These are phyloP conservation scores for Magnolia kwangsiensis DNA, from an alignment of 164 flowering plant genomes.

Conservation along the genomic window DNA sequence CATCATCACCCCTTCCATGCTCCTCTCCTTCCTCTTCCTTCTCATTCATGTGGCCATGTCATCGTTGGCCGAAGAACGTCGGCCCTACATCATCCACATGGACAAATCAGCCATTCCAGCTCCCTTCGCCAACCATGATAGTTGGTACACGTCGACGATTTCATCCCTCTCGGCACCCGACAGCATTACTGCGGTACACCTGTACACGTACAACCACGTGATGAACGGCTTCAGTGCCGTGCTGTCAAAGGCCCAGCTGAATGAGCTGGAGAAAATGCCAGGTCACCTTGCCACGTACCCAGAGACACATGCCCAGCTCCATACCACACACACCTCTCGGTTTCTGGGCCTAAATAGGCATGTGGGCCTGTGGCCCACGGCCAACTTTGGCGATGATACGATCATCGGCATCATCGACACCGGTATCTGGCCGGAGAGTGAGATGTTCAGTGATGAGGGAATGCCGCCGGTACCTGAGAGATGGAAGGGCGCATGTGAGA, in stretches of 20 bases:
- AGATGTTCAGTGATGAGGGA: slow-evolving; percentile 5
- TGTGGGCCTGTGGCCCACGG: slow-evolving; percentile 9
- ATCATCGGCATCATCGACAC: slow-evolving; percentile 14
- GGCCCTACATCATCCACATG: slow-evolving; percentile 5
- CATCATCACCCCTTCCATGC: background rate
- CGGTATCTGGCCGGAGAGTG: slow-evolving; percentile 13
- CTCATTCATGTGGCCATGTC: slow-evolving; percentile 12
- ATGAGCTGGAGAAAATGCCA: slow-evolving; percentile 31
- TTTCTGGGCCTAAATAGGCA: slow-evolving; percentile 13
- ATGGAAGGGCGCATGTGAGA: slow-evolving; percentile 12
- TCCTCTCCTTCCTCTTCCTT: slow-evolving; percentile 1
- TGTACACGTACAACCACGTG: slow-evolving; percentile 20
- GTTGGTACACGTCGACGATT: background rate
- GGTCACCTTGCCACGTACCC: slow-evolving; percentile 40
- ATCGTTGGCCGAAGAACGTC: slow-evolving; percentile 1
- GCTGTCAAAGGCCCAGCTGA: slow-evolving; percentile 40
- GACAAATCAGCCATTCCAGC: slow-evolving; percentile 3
- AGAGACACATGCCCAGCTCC: slow-evolving; percentile 10
- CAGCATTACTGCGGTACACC: slow-evolving; percentile 14
- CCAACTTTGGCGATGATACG: slow-evolving; percentile 8
- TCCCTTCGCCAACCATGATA: background rate
- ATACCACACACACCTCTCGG: slow-evolving; percentile 12
- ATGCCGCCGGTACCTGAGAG: slow-evolving; percentile 3
- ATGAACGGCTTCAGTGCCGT: slow-evolving; percentile 29
- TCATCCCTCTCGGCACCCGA: background rate